Evolutionary conservation across 352 stramenopile genomes (phyloP).

Genomic region (Lagenidium giganteum): DNA sequence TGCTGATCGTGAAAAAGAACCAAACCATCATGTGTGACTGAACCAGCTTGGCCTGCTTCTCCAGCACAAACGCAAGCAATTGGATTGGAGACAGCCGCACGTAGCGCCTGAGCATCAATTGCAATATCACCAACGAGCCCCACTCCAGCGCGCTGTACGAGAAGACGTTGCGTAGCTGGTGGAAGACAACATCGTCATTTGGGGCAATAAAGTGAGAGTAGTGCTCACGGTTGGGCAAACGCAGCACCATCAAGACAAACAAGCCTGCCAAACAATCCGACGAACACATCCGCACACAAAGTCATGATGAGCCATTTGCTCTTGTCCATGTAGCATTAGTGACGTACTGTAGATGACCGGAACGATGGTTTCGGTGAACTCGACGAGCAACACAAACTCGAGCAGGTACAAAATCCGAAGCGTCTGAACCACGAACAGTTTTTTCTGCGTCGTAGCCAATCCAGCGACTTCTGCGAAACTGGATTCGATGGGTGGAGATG

Average conservation of each 20-base stretch:
- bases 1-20: slow-evolving; percentile 26
- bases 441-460: no score
- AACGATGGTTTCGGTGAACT: slow-evolving; percentile 12
- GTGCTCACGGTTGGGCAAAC: slow-evolving; percentile 23
- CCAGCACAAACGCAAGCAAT: slow-evolving; percentile 25
- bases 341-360: slow-evolving; percentile 6
- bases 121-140: slow-evolving; percentile 22
- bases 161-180: slow-evolving; percentile 25
- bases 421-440: slow-evolving; percentile 1
- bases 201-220: slow-evolving; percentile 23
- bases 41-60: slow-evolving; percentile 21
- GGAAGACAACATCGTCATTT: slow-evolving; percentile 3
- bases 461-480: no score
- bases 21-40: slow-evolving; percentile 28
- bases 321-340: no score
- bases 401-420: slow-evolving; percentile 2
- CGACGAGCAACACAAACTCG: slow-evolving; percentile 12
- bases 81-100: slow-evolving; percentile 19
- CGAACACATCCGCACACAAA: no score
- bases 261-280: no score
- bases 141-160: slow-evolving; percentile 30
- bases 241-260: slow-evolving; percentile 1
- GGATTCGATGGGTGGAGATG: no score
- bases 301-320: no score
- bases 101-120: slow-evolving; percentile 17